Percentiles rank a stretch among this genome's conserved stretches.
Conservation (phyloP, 2,329 filamentous ascomycete genomes). For the Fusarium foetens region DNA sequence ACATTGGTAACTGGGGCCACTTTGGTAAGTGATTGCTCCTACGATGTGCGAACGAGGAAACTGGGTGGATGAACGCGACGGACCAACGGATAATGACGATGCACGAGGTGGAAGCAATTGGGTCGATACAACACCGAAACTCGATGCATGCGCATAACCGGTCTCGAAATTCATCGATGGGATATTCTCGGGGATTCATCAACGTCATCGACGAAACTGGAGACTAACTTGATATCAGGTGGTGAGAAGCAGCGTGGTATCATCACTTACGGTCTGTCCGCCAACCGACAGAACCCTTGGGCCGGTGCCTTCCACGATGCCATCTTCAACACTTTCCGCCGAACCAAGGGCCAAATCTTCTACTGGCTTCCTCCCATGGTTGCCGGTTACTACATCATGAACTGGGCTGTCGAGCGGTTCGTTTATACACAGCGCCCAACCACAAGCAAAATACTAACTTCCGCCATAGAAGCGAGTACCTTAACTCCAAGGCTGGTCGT, state of each 20-base stretch:
- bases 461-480: constrained; percentile 75
- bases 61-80: constrained; percentile 34
- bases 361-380: constrained; percentile 87
- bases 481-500: constrained; percentile 82
- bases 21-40: constrained; percentile 69
- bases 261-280: constrained; percentile 77
- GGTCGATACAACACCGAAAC: background rate
- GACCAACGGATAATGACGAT: constrained; percentile 37
- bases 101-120: constrained; percentile 32
- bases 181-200: background rate
- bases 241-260: constrained; percentile 71
- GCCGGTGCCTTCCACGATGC: constrained; percentile 82
- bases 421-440: constrained; percentile 41
- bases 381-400: constrained; percentile 81
- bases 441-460: constrained; percentile 15
- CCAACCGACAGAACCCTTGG: constrained; percentile 90
- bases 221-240: constrained; percentile 55
- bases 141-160: background rate
- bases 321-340: constrained; percentile 95
- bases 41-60: constrained; percentile 32
- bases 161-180: background rate
- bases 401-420: constrained; percentile 93
- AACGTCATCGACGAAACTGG: background rate
- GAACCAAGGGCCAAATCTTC: constrained; percentile 85
- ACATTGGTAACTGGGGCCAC: constrained; percentile 77